Evolutionary conservation across 2,329 filamentous ascomycete genomes (phyloP).

Genomic region (Hirsutella rhossiliensis): DNA sequence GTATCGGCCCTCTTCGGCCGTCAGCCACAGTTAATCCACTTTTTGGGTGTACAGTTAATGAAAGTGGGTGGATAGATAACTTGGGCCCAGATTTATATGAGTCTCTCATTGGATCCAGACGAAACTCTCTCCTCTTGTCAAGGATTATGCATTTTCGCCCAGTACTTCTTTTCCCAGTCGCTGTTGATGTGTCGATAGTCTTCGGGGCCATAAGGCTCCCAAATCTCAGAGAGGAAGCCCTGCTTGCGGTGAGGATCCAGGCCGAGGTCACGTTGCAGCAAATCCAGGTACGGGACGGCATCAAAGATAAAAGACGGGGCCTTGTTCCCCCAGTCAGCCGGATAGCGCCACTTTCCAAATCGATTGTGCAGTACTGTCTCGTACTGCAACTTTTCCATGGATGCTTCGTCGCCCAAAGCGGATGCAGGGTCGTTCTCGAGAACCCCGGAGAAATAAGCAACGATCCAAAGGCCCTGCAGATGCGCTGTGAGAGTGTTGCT

Average conservation of each 20-base stretch:
- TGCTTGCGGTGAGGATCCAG: constrained; percentile 44
- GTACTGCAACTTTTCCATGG: constrained; percentile 30
- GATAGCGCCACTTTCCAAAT: constrained; percentile 60
- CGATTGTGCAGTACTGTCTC: constrained; percentile 53
- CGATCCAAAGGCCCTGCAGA: constrained; percentile 48
- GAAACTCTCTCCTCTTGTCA: no score
- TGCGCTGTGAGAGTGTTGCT: constrained; percentile 28
- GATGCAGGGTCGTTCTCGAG: constrained; percentile 10
- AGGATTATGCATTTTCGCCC: no score
- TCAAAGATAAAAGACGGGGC: constrained; percentile 67
- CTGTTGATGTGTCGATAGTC: constrained; percentile 43
- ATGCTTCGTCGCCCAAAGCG: constrained; percentile 7
- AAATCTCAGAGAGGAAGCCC: constrained; percentile 37
- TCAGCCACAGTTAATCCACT: no score
- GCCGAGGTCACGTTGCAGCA: constrained; percentile 54
- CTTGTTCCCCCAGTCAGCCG: constrained; percentile 49
- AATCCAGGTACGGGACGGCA: constrained; percentile 59
- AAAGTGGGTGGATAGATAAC: no score
- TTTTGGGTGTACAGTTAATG: no score
- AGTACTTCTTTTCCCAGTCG: constrained; percentile 31
- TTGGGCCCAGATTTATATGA: no score
- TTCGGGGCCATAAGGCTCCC: constrained; percentile 43
- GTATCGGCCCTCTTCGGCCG: no score
- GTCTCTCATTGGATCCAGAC: no score
- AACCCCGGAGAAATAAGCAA: constrained; percentile 43